These are phyloP conservation scores for Candida berthetii DNA, from an alignment of 805 yeast genomes.

Conservation along the genomic window DNA sequence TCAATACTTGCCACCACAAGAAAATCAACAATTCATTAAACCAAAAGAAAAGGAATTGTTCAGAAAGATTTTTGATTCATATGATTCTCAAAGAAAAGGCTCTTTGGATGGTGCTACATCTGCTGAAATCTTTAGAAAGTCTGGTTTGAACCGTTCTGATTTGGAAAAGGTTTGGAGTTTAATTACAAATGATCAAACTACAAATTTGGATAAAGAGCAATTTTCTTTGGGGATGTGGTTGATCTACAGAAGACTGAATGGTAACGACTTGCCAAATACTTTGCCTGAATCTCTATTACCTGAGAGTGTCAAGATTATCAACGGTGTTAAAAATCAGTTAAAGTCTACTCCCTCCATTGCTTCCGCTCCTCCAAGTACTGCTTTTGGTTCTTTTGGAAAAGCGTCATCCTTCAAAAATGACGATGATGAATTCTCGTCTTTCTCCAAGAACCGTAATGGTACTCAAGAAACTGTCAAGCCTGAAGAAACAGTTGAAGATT, in stretches of 20 bases:
- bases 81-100: constrained; percentile 71
- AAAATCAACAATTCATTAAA: constrained; percentile 61
- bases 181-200: constrained; percentile 76
- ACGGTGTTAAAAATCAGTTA: constrained; percentile 57
- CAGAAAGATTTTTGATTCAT: constrained; percentile 81
- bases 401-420: constrained; percentile 54
- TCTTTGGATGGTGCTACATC: constrained; percentile 76
- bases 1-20: constrained; percentile 24
- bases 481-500: constrained; percentile 34
- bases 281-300: constrained; percentile 90
- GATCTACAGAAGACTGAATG: constrained; percentile 85
- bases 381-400: constrained; percentile 7
- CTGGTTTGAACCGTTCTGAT: constrained; percentile 82
- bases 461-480: constrained; percentile 3
- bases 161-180: constrained; percentile 89
- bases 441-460: constrained; percentile 56
- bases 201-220: constrained; percentile 81
- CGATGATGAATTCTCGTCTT: constrained; percentile 63
- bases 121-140: constrained; percentile 80
- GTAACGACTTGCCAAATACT: constrained; percentile 73
- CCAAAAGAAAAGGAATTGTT: constrained; percentile 83
- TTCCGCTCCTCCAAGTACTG: constrained; percentile 4
- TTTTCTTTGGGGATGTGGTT: constrained; percentile 97
- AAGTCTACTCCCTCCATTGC: constrained; percentile 5
- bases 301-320: constrained; percentile 71